Conservation (phyloP, 1,284 basidiomycete species). For the Boletus hoseneyae region DNA sequence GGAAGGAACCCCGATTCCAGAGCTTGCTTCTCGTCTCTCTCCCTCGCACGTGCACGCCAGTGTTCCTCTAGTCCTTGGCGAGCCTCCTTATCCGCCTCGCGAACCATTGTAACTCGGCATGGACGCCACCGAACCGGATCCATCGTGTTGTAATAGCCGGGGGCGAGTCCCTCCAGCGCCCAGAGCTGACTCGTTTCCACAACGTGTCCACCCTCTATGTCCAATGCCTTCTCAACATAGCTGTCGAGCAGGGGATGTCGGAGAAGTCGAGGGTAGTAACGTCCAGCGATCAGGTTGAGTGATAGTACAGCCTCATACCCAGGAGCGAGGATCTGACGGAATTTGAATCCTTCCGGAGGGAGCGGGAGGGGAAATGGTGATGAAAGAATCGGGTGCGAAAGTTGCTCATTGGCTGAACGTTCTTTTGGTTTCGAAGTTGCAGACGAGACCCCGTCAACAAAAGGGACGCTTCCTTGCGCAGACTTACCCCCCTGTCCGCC, state of each 20-base stretch:
- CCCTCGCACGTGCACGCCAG: slow-evolving; percentile 36
- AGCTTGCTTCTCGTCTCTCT: slow-evolving; percentile 34
- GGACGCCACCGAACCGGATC: slow-evolving; percentile 54
- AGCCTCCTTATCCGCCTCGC: slow-evolving; percentile 53
- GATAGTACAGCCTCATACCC: slow-evolving; percentile 64
- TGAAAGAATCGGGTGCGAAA: slow-evolving; percentile 39
- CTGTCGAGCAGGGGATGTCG: slow-evolving; percentile 53
- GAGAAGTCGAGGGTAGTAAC: slow-evolving; percentile 70
- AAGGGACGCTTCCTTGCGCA: slow-evolving; percentile 9
- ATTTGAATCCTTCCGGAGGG: slow-evolving; percentile 62
- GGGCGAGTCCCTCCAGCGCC: slow-evolving; percentile 63
- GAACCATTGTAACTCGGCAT: slow-evolving; percentile 51
- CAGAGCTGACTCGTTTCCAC: slow-evolving; percentile 48
- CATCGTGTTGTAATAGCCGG: slow-evolving; percentile 61
- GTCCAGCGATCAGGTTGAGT: slow-evolving; percentile 62
- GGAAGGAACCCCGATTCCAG: slow-evolving; percentile 31
- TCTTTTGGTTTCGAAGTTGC: slow-evolving; percentile 15
- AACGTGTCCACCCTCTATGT: slow-evolving; percentile 35
- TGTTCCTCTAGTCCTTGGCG: slow-evolving; percentile 37
- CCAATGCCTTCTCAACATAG: slow-evolving; percentile 39
- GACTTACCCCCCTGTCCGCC: slow-evolving; percentile 10
- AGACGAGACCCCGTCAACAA: slow-evolving; percentile 10
- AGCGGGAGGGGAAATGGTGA: slow-evolving; percentile 49
- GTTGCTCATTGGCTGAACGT: slow-evolving; percentile 30
- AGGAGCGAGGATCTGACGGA: slow-evolving; percentile 62